These are phyloP conservation scores for Phytophthora tubulina DNA, from an alignment of 352 stramenopile genomes.

Conservation along the genomic window DNA sequence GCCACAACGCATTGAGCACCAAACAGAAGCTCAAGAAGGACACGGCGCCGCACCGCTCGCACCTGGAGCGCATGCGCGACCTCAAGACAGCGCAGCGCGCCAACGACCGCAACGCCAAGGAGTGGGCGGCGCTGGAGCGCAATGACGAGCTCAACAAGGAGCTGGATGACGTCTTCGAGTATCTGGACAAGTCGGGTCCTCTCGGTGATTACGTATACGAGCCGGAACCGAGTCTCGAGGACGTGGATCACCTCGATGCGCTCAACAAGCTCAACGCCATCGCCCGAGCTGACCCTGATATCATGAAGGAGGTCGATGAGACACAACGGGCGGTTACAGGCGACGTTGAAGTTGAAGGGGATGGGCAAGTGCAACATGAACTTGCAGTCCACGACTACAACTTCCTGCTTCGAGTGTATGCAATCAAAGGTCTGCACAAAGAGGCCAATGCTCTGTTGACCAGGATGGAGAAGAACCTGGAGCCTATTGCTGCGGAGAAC, in stretches of 20 bases:
- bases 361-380: conserved; percentile 21
- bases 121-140: conserved; percentile 66
- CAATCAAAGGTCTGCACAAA: conserved; percentile 64
- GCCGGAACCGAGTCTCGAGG: conserved; percentile 62
- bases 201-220: conserved; percentile 77
- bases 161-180: conserved; percentile 76
- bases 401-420: conserved; percentile 79
- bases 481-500: conserved; percentile 2
- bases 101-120: conserved; percentile 57
- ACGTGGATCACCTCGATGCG: conserved; percentile 73
- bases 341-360: conserved; percentile 33
- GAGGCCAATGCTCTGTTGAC: conserved; percentile 77
- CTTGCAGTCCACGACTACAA: conserved; percentile 79
- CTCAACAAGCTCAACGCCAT: conserved; percentile 79
- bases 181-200: conserved; percentile 72
- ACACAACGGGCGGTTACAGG: conserved; percentile 17
- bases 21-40: conserved; percentile 83
- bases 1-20: conserved; percentile 42
- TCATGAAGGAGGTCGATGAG: conserved; percentile 55
- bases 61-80: conserved; percentile 58
- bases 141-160: conserved; percentile 69
- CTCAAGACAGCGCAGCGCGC: conserved; percentile 51
- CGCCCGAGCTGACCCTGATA: conserved; percentile 48
- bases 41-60: conserved; percentile 60
- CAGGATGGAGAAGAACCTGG: conserved; percentile 78